Evolutionary conservation across 2,329 filamentous ascomycete species (phyloP), one percentile per base, ranked within the genome.

Genomic region (Parastagonospora nodorum): DNA sequence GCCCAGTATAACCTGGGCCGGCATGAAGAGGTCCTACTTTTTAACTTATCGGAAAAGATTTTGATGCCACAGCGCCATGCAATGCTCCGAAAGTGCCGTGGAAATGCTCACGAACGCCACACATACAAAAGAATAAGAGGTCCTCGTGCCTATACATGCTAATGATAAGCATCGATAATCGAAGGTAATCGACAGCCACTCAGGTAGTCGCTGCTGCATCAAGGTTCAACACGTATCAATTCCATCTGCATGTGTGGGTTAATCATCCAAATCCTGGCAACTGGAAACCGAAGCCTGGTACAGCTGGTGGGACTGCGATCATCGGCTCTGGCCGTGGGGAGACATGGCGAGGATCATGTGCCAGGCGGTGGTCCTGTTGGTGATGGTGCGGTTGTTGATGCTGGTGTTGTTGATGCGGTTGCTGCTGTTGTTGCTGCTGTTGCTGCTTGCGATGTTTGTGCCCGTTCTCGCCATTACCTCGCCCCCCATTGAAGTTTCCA

Each of bases 271-370:
- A 66, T 2, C 69, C 67, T 19, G 72, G 71, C 24, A 74, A 58
- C 32, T 78, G 79, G 61, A 83, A 83, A 8, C 80, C 81, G 53
- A 83, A 84, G 3, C 79, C 78, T 38, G 81, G 81, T 5, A 84
- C 79, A 6, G 80, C 76, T 11, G 81, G 80, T 2, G 81, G 77
- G 2, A 82, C 80, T 8, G 76, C 80, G 27, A 82, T 76, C 42
- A 76, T 77, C 53, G 63, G 66, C 29, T 74, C 71, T 5, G 64
- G 57, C 16, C 69, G 63, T 8, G 69, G 71, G 8, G 66, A 69
- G 15, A 68, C 62, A 36, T 72, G 71, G 28, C 71, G 71, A 35
- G 64, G 57, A 32, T 73, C 64, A n/a, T 67, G 61, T 10, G 47
- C 42, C 8, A 57, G 44, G 27, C 60, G 58, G 24, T 55, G 61